Conservation (phyloP, 345 rosid species). For the Moricandia arvensis region DNA sequence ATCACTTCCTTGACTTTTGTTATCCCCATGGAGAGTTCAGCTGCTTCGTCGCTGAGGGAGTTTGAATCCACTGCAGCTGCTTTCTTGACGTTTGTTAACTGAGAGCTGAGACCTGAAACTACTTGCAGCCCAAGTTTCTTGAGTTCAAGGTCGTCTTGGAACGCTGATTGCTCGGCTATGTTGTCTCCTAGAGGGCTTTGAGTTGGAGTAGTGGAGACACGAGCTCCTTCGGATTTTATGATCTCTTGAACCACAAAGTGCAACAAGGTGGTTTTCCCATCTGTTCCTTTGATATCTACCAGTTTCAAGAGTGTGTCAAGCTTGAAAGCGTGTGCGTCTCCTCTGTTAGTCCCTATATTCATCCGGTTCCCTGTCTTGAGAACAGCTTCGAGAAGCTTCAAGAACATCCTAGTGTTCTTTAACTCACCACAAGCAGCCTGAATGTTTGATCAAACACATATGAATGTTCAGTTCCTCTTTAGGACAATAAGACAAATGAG, state of each 20-base stretch:
- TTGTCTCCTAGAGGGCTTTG: constrained; percentile 36
- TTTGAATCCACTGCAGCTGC: constrained; percentile 86
- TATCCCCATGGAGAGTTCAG: constrained; percentile 56
- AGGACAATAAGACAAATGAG: neutral
- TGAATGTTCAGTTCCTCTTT: constrained; percentile 11
- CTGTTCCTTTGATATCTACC: constrained; percentile 81
- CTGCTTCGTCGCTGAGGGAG: constrained; percentile 56
- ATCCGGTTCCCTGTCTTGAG: constrained; percentile 90
- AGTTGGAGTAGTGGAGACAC: constrained; percentile 40
- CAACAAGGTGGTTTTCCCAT: constrained; percentile 85
- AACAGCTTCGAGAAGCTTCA: constrained; percentile 91
- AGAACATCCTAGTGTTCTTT: constrained; percentile 74
- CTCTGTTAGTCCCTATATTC: constrained; percentile 93
- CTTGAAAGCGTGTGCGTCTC: constrained; percentile 95
- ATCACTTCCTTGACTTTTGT: constrained; percentile 51
- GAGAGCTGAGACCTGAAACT: constrained; percentile 74
- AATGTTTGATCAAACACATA: neutral
- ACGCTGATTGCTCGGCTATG: constrained; percentile 40
- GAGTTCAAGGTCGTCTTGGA: constrained; percentile 63
- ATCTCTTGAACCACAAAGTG: constrained; percentile 96
- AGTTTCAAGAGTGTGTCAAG: constrained; percentile 88
- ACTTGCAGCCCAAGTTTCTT: constrained; percentile 88
- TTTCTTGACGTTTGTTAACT: constrained; percentile 78
- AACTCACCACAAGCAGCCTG: constrained; percentile 84
- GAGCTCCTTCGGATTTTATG: constrained; percentile 73